phyloP scores from a whole-genome alignment of 495 filamentous ascomycete species.

The Hypomontagnella monticulosa region DNA sequence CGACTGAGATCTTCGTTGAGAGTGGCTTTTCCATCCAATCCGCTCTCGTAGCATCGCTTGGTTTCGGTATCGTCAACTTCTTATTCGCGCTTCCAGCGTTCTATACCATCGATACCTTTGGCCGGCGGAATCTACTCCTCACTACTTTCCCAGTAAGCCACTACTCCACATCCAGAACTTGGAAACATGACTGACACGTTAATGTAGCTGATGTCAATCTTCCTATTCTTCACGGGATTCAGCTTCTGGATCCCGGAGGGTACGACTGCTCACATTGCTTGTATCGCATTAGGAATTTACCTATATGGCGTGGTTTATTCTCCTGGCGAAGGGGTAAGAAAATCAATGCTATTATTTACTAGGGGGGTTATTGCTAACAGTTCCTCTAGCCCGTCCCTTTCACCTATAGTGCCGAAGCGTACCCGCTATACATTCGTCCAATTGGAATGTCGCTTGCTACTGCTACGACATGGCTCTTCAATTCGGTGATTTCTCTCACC shows the following conservation, averaged over 20 bases:
- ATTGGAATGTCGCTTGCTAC: conserved; percentile 75
- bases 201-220: conserved; percentile 68
- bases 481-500: conserved; percentile 71
- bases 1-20: conserved; percentile 68
- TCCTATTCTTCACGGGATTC: conserved; percentile 82
- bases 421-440: conserved; percentile 77
- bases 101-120: conserved; percentile 85
- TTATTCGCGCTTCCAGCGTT: conserved; percentile 81
- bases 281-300: conserved; percentile 76
- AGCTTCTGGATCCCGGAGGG: conserved; percentile 74
- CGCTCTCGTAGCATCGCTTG: conserved; percentile 74
- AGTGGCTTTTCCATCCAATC: conserved; percentile 64
- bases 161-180: not conserved
- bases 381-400: conserved; percentile 72
- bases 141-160: conserved; percentile 71
- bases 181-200: conserved; percentile 2
- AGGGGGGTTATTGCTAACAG: not conserved
- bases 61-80: conserved; percentile 82
- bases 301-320: conserved; percentile 80
- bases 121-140: conserved; percentile 80
- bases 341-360: not conserved
- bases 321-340: conserved; percentile 70
- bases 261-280: conserved; percentile 57
- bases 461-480: conserved; percentile 76
- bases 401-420: conserved; percentile 84